Evolutionary conservation across 2,329 filamentous ascomycete species (phyloP), one percentile per base, ranked within the genome.

Genomic region (Coniochaeta ligniaria): DNA sequence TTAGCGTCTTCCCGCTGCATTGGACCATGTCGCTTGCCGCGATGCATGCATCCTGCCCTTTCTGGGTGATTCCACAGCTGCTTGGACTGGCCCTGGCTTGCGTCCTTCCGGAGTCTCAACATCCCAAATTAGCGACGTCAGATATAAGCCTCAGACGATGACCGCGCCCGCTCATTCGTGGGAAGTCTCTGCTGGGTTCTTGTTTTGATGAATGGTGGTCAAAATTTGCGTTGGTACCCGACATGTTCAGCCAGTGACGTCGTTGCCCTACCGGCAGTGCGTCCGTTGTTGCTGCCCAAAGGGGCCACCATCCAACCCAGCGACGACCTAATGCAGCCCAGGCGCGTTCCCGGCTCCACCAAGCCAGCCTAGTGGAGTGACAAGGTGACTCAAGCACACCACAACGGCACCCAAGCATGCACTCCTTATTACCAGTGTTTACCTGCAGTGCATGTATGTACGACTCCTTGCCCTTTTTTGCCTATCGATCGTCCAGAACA

Each of bases 361-460:
- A 57, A 24, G 26, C 31, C 14, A 28, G 24, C 47, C 24, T 5
- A 11, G 14, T 57, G 31, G 54, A 35, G 31, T 36, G 35, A 57
- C 17, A 36, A 22, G 33, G 54, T 57, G 54, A 57, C 54, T 57
- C 54, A 57, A 57, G 3, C 24, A 31, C 24, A 52, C 47, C 8
- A 31, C 7, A 52, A 3, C n/a, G 31, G 54, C 9, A 6, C n/a
- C 54, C 17, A 57, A 36, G 22, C 28, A 57, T 57, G 33, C 17
- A 24, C 54, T 12, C 54, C 54, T 57, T 57, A 57, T 57, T 57
- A 57, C n/a, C 54, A 28, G 54, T 38, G 35, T 28, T 57, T 36
- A 57, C 26, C 54, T 57, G 54, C 31, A 36, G n/a, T 36, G 52
- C 52, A 55, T 12, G n/a, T 7, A 24, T 28, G 31, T 20, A 55